phyloP scores from a whole-genome alignment of 257 asterid genomes.

The Leonotis leonurus region DNA sequence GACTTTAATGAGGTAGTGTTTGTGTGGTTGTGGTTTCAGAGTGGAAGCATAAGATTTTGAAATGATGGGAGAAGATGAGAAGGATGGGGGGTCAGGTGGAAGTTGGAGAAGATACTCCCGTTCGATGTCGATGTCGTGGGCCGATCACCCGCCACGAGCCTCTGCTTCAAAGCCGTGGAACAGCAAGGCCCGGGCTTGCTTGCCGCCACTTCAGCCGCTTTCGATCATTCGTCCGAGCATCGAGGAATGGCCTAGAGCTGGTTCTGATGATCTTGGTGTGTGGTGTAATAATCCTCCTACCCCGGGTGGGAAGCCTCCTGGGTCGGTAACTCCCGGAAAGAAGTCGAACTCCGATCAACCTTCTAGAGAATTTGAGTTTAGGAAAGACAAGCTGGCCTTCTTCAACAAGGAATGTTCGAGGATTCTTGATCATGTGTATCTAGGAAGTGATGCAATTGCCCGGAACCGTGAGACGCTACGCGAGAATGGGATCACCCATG shows the following conservation, averaged over 20 bases:
- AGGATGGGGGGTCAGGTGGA: slow-evolving; percentile 39
- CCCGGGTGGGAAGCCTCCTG: slow-evolving; percentile 59
- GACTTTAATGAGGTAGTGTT: slow-evolving; percentile 22
- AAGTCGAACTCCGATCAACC: slow-evolving; percentile 30
- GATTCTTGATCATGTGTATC: slow-evolving; percentile 64
- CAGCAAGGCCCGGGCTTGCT: slow-evolving; percentile 79
- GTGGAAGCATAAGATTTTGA: slow-evolving; percentile 27
- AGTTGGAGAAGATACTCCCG: slow-evolving; percentile 50
- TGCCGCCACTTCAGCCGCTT: slow-evolving; percentile 95
- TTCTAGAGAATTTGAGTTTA: slow-evolving; percentile 49
- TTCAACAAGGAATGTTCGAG: slow-evolving; percentile 87
- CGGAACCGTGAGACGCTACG: slow-evolving; percentile 64
- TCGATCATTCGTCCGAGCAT: slow-evolving; percentile 49
- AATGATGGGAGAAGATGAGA: slow-evolving; percentile 57
- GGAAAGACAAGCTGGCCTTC: slow-evolving; percentile 72
- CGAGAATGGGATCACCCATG: slow-evolving; percentile 72
- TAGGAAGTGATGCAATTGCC: slow-evolving; percentile 81
- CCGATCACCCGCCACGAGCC: slow-evolving; percentile 57
- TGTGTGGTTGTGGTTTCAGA: slow-evolving; percentile 37
- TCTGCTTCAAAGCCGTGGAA: slow-evolving; percentile 62
- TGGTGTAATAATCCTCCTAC: slow-evolving; percentile 70
- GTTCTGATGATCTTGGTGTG: slow-evolving; percentile 85
- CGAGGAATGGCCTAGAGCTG: slow-evolving; percentile 91
- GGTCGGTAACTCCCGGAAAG: slow-evolving; percentile 44
- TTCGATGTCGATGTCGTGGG: slow-evolving; percentile 79